Percentiles rank a stretch among this genome's conserved stretches.
These are phyloP conservation scores for Hippophae gyantsensis DNA, from an alignment of 306 rosid genomes.

Conservation along the genomic window DNA sequence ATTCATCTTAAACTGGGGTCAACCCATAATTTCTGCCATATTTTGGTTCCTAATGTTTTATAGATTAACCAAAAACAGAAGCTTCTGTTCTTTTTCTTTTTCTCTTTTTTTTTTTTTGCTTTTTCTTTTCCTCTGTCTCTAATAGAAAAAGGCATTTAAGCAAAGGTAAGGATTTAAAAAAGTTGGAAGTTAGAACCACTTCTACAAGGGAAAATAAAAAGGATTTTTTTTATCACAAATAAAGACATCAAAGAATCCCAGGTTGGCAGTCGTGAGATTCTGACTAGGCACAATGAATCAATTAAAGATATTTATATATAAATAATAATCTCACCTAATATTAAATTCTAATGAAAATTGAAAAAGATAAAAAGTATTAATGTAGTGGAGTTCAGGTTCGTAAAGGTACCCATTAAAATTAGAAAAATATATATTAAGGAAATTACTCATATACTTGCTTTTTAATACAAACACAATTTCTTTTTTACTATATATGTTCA, in stretches of 20 bases:
- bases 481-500: no score
- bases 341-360: slow-evolving; percentile 12
- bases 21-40: slow-evolving; percentile 48
- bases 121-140: slow-evolving; percentile 21
- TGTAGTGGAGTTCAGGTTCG: slow-evolving; percentile 82
- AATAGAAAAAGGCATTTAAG: slow-evolving; percentile 15
- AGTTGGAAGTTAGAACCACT: slow-evolving; percentile 43
- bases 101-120: background rate
- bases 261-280: slow-evolving; percentile 85
- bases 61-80: slow-evolving; percentile 34
- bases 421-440: no score
- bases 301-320: background rate
- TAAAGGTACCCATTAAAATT: slow-evolving; percentile 37
- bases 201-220: slow-evolving; percentile 2
- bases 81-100: slow-evolving; percentile 40
- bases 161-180: slow-evolving; percentile 1
- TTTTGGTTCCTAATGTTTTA: slow-evolving; percentile 34
- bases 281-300: slow-evolving; percentile 91
- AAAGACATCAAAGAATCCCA: slow-evolving; percentile 57
- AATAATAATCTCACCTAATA: slow-evolving; percentile 42
- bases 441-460: no score
- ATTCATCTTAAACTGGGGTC: slow-evolving; percentile 34
- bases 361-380: slow-evolving; percentile 23
- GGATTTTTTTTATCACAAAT: slow-evolving; percentile 3
- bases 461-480: no score